These are phyloP conservation scores for Ophiostoma triangulosporum DNA, from an alignment of 2,329 filamentous ascomycete genomes.

Conservation along the genomic window DNA sequence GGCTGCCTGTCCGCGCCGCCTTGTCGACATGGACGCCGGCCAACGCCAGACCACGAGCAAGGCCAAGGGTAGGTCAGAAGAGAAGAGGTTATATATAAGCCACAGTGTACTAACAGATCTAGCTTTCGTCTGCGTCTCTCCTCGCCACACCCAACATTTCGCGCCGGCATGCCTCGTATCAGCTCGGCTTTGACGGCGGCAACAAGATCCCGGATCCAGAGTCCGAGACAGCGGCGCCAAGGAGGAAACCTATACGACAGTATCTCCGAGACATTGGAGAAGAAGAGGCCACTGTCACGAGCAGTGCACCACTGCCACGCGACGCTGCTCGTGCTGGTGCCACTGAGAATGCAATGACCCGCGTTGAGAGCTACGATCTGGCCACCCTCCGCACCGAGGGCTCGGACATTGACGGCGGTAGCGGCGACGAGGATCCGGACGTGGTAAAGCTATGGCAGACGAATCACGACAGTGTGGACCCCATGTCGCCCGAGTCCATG, in stretches of 20 bases:
- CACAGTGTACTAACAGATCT: background rate
- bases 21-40: background rate
- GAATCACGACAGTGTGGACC: constrained; percentile 12
- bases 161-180: background rate
- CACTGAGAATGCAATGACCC: constrained; percentile 24
- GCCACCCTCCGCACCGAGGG: constrained; percentile 16
- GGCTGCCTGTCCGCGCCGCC: background rate
- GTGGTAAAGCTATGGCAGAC: constrained; percentile 20
- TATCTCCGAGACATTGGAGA: constrained; percentile 23
- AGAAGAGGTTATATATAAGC: background rate
- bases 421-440: constrained; percentile 4
- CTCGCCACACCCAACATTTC: background rate
- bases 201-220: too few relatives aligned
- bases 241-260: constrained; percentile 22
- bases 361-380: constrained; percentile 20
- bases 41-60: background rate
- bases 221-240: background rate
- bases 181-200: background rate
- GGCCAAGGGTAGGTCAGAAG: background rate
- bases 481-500: background rate
- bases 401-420: background rate
- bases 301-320: background rate
- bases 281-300: background rate
- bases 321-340: constrained; percentile 18
- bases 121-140: background rate